These are phyloP conservation scores for Cercophora samala DNA, from an alignment of 495 filamentous ascomycete species.

Conservation along the genomic window DNA sequence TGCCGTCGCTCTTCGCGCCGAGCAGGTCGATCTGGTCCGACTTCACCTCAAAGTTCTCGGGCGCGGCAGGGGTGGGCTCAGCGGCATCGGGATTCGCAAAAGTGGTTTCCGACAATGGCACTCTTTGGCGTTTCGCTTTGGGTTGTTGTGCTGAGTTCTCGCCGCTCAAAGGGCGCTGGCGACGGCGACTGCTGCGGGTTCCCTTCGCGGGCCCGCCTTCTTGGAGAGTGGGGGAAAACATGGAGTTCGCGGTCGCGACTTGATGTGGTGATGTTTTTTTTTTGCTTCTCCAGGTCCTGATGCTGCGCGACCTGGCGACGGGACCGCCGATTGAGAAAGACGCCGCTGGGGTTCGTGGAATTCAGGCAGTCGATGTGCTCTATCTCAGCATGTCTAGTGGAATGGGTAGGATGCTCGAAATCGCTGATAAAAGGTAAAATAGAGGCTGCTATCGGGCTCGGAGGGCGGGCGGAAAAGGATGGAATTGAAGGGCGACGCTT, in stretches of 20 bases:
- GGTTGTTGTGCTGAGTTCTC: constrained; percentile 62
- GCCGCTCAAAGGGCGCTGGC: constrained; percentile 62
- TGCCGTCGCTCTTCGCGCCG: constrained; percentile 43
- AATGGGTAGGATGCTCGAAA: constrained; percentile 6
- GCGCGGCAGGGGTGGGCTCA: constrained; percentile 19
- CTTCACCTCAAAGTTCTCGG: constrained; percentile 50
- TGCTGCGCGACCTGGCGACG: constrained; percentile 13
- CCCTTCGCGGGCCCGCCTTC: constrained; percentile 49
- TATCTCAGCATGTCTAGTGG: constrained; percentile 8
- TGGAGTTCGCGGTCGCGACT: constrained; percentile 31
- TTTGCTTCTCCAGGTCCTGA: background rate
- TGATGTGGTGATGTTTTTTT: constrained; percentile 12
- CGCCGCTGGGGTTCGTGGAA: constrained; percentile 5
- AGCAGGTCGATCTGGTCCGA: constrained; percentile 41
- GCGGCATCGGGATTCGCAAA: constrained; percentile 43
- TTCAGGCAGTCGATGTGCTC: background rate
- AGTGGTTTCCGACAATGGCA: constrained; percentile 56
- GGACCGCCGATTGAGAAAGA: background rate
- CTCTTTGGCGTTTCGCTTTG: constrained; percentile 69
- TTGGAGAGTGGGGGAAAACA: constrained; percentile 60
- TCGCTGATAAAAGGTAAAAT: constrained; percentile 9
- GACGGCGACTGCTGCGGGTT: constrained; percentile 59
- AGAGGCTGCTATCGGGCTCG: background rate
- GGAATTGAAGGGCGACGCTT: constrained; percentile 12
- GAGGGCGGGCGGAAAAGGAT: constrained; percentile 12